A percentile compares a stretch with the other conserved stretches of the same genome.
These are phyloP conservation scores for Antitrichia curtipendula DNA, from an alignment of 225 moss, liverwort and hornwort genomes.

Conservation along the genomic window DNA sequence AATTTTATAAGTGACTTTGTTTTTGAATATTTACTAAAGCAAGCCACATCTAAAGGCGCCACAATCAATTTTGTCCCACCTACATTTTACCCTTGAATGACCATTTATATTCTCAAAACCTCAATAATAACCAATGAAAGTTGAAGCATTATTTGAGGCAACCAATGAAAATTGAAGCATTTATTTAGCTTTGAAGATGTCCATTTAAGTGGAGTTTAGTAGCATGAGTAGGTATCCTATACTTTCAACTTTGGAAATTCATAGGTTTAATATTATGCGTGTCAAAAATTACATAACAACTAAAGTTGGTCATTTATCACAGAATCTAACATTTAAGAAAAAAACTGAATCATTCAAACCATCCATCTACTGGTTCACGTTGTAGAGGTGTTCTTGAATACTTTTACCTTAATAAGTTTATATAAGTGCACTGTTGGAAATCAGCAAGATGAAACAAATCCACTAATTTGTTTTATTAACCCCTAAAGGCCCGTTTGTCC, in stretches of 20 bases:
- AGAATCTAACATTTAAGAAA: neutral
- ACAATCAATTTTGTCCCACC: neutral
- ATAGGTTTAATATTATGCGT: too few species aligned
- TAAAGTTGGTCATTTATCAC: neutral
- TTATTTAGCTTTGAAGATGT: neutral
- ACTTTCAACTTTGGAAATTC: neutral
- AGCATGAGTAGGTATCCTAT: neutral
- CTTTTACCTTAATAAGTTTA: neutral
- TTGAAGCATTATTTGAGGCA: neutral
- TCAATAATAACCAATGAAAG: neutral
- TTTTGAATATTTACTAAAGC: neutral
- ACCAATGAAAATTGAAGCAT: neutral
- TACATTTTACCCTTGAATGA: neutral
- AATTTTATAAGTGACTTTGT: neutral
- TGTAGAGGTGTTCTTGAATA: neutral
- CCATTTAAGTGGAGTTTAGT: accelerated
- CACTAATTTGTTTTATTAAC: neutral
- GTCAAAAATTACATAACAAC: accelerated
- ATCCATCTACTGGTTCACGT: neutral
- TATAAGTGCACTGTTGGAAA: neutral
- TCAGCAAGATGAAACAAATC: neutral
- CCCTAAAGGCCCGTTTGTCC: too few species aligned
- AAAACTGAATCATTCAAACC: neutral
- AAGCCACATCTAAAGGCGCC: accelerated
- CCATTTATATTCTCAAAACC: neutral